phyloP scores from a whole-genome alignment of 2,329 filamentous ascomycete species.

The Ophiostoma angusticollis region DNA sequence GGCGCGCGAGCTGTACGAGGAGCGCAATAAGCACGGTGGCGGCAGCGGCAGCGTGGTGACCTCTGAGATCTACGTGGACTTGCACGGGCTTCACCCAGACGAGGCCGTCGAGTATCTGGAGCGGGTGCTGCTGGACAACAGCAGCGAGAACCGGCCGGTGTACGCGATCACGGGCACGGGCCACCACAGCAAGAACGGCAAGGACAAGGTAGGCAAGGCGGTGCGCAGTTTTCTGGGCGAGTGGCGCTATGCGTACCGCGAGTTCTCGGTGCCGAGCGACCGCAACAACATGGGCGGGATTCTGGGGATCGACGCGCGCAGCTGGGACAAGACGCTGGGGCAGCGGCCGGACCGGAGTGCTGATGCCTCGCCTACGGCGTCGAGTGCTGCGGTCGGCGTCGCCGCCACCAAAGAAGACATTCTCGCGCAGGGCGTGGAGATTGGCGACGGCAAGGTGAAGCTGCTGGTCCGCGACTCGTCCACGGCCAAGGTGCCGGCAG shows the following conservation, averaged over 20 bases:
- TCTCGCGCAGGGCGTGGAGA: constrained; percentile 52
- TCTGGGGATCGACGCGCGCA: constrained; percentile 52
- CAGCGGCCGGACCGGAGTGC: constrained; percentile 16
- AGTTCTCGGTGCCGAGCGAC: constrained; percentile 95
- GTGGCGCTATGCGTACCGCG: constrained; percentile 89
- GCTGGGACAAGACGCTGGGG: constrained; percentile 49
- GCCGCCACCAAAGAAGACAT: constrained; percentile 39
- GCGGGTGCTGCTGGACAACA: constrained; percentile 73
- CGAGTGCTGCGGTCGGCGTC: constrained; percentile 17
- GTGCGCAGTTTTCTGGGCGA: constrained; percentile 85
- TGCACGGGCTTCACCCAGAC: constrained; percentile 96
- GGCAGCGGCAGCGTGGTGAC: constrained; percentile 21
- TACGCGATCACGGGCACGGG: constrained; percentile 96
- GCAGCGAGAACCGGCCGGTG: constrained; percentile 57
- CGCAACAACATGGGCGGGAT: constrained; percentile 69
- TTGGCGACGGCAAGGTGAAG: constrained; percentile 53
- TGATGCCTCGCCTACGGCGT: neutral
- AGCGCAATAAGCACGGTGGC: constrained; percentile 63
- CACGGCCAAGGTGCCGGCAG: constrained; percentile 16
- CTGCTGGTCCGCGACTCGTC: constrained; percentile 44
- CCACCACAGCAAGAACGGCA: constrained; percentile 96
- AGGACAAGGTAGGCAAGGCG: constrained; percentile 95
- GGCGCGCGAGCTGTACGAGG: constrained; percentile 81
- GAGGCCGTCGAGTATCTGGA: constrained; percentile 93
- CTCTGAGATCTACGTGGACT: constrained; percentile 76